phyloP scores from a whole-genome alignment of 495 filamentous ascomycete species.

The Aspergillus sclerotioniger region DNA sequence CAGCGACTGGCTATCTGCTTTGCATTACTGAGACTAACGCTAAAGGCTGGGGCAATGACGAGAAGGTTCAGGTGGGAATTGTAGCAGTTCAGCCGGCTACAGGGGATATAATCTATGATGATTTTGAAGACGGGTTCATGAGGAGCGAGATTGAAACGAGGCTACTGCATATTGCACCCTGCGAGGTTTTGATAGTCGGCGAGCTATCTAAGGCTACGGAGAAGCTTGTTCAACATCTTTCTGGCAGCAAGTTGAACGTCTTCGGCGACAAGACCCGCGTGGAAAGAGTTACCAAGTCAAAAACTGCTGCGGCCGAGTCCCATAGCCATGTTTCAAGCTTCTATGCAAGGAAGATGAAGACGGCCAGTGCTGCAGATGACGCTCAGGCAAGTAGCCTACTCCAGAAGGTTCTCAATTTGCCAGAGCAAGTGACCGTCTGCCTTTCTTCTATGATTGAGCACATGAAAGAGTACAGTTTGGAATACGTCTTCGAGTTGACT shows the following conservation, averaged over 20 bases:
- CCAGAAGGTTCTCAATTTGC: constrained; percentile 80
- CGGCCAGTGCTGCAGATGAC: constrained; percentile 47
- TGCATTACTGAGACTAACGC: constrained; percentile 87
- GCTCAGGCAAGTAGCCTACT: constrained; percentile 59
- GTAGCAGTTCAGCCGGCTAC: constrained; percentile 94
- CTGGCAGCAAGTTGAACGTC: constrained; percentile 84
- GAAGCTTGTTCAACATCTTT: constrained; percentile 86
- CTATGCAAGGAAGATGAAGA: constrained; percentile 84
- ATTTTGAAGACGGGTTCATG: constrained; percentile 99
- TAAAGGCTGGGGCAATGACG: constrained; percentile 85
- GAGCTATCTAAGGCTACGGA: constrained; percentile 90
- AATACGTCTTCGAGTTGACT: constrained; percentile 95
- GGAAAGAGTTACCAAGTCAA: constrained; percentile 69
- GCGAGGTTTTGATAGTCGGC: constrained; percentile 94
- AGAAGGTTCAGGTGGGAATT: constrained; percentile 89
- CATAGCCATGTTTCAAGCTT: constrained; percentile 91
- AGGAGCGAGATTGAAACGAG: constrained; percentile 92
- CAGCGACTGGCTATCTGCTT: constrained; percentile 83
- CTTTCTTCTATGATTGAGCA: constrained; percentile 97
- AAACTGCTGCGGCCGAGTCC: constrained; percentile 78
- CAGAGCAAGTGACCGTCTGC: constrained; percentile 85
- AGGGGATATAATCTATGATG: constrained; percentile 93
- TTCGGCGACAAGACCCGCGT: constrained; percentile 89
- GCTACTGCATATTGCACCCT: constrained; percentile 90
- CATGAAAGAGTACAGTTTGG: constrained; percentile 86